Conservation (phyloP, 2,329 filamentous ascomycete genomes). For the Neonectria faginata region DNA sequence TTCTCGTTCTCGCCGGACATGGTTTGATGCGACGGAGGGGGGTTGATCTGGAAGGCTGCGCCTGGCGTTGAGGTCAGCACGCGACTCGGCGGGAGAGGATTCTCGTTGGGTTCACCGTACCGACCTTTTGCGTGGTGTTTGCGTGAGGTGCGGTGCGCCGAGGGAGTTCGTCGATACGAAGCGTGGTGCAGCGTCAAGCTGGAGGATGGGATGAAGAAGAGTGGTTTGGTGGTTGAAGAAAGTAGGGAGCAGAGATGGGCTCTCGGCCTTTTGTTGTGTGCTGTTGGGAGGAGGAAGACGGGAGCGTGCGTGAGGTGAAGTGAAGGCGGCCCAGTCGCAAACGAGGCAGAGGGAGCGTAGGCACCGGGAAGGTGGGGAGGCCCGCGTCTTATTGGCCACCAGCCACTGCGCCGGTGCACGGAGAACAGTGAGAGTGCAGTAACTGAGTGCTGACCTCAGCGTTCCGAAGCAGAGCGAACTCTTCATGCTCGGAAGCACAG, state of each 20-base stretch:
- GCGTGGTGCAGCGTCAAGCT: conserved; percentile 6
- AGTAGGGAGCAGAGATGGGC: background rate
- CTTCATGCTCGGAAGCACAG: background rate
- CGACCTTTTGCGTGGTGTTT: conserved; percentile 21
- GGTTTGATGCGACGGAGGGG: conserved; percentile 38
- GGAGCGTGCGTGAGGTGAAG: conserved; percentile 37
- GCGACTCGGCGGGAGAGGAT: conserved; percentile 11
- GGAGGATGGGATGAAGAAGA: background rate
- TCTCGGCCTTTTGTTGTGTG: conserved; percentile 17
- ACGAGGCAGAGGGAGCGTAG: conserved; percentile 24
- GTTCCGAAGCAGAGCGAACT: conserved; percentile 10
- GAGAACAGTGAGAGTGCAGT: conserved; percentile 5
- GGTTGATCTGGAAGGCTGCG: conserved; percentile 10
- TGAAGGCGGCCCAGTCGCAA: conserved; percentile 29
- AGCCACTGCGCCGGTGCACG: conserved; percentile 23
- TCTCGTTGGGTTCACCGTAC: conserved; percentile 20
- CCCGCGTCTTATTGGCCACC: conserved; percentile 41
- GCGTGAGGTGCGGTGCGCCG: conserved; percentile 9
- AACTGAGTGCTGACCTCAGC: conserved; percentile 25
- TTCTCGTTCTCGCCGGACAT: conserved; percentile 63
- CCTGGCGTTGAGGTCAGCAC: conserved; percentile 30
- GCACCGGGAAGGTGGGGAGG: conserved; percentile 41
- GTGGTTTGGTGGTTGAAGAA: conserved; percentile 4
- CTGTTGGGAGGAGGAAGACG: conserved; percentile 34
- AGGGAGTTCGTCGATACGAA: conserved; percentile 7